Evolutionary conservation across 2,329 filamentous ascomycete genomes (phyloP), one percentile per base, ranked within the genome.

Genomic region (Coleophoma crateriformis): DNA sequence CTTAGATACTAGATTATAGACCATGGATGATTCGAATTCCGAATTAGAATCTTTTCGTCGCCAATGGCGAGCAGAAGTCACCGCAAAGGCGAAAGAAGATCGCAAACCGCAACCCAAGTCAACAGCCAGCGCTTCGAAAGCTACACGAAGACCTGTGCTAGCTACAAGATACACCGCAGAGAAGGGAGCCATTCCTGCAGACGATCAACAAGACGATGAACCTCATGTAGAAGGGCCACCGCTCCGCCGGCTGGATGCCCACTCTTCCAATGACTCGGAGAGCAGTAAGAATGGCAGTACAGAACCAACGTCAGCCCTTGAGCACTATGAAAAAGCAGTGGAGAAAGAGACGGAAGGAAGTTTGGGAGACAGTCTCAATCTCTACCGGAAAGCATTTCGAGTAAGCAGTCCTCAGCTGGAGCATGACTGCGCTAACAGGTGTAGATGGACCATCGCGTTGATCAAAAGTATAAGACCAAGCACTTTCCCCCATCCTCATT

Each of bases 251-350:
- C 45, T 54, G 11, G 55, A 61, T 47, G 50, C 43, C 27, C 52
- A 41, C 22, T 44, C 33, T 35, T 38, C 37, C 35, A 40, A 19
- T 5, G 22, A 44, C 13, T 50, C 12, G 14, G 49, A 58, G n/a
- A 50, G 40, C 20, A 43, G 19, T 4, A 58, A 58, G 14, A 27
- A 42, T 11, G 41, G 17, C 17, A 51, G 32, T 11, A 68, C 51
- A 47, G 79, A 86, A 58, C 87, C 87, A 4, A 73, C 75, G 19
- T 88, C 91, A 11, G 94, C 94, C 1, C 70, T 99, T 14, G 94
- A 97, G 60, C 88, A 96, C 67, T 97, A 94, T 61, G 94, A 97
- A 66, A 82, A 81, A 64, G 94, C 92, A 3, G 91, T 96, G 49
- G 87, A 95, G 68, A 90, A 85, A 67, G 94, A 99, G 69, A 80